phyloP scores from a whole-genome alignment of 2,329 filamentous ascomycete genomes.

The Sporothrix curviconia region DNA sequence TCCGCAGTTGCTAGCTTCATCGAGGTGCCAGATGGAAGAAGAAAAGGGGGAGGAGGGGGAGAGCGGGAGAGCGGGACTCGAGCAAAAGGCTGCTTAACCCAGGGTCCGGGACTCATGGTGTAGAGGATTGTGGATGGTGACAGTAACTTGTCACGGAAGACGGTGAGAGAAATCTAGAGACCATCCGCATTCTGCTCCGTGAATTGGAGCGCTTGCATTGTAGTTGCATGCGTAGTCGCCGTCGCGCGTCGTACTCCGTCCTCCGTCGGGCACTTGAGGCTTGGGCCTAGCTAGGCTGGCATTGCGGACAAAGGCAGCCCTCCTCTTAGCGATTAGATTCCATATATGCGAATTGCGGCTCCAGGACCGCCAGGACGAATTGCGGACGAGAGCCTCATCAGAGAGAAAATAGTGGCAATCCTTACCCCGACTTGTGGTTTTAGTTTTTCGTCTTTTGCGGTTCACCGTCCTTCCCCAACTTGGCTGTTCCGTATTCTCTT shows the following conservation, averaged over 20 bases:
- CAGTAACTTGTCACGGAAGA: too few species aligned
- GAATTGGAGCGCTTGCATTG: too few species aligned
- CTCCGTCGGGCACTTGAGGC: neutral
- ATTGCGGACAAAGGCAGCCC: neutral
- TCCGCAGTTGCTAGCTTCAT: neutral
- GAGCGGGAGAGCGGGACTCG: too few species aligned
- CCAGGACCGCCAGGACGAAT: neutral
- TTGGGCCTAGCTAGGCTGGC: neutral
- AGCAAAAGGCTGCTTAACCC: too few species aligned
- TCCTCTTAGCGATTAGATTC: neutral
- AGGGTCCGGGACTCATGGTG: too few species aligned
- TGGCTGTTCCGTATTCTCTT: conserved; percentile 8
- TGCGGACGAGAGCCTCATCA: neutral
- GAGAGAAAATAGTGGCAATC: neutral
- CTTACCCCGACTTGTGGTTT: neutral
- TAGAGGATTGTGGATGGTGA: too few species aligned
- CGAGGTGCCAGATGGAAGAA: neutral
- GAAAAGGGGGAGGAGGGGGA: too few species aligned
- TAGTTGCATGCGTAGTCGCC: neutral
- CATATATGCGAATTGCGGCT: neutral
- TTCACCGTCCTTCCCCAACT: neutral
- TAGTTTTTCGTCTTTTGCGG: neutral
- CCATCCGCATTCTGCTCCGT: neutral
- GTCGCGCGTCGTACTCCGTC: neutral
- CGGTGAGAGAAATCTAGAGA: neutral